These are phyloP conservation scores for Boletales sp. DNA, from an alignment of 768 basidiomycete genomes.

Conservation along the genomic window DNA sequence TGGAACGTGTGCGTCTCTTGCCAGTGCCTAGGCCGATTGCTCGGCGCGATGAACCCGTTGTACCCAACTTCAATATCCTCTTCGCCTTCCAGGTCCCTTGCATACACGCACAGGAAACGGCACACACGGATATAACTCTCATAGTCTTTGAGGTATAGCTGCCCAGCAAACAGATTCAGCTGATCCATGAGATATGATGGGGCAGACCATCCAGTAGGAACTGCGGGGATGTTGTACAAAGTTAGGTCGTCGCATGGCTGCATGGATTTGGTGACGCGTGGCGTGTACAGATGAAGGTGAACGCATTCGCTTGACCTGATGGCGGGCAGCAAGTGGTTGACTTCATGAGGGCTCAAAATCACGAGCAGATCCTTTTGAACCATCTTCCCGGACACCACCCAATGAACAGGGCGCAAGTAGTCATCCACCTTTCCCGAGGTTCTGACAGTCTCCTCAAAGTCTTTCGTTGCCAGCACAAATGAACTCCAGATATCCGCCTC, in stretches of 20 bases:
- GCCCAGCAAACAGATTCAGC: neutral
- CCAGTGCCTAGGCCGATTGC: neutral
- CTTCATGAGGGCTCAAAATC: conserved; percentile 38
- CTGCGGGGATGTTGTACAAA: neutral
- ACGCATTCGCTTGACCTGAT: conserved; percentile 26
- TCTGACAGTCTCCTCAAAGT: neutral
- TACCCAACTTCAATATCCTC: neutral
- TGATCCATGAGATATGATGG: neutral
- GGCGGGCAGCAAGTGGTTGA: conserved; percentile 33
- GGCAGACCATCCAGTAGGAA: neutral
- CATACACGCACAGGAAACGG: neutral
- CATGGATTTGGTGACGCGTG: neutral
- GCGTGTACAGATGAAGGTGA: conserved; percentile 5
- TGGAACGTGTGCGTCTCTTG: conserved; percentile 25
- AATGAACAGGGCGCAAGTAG: conserved; percentile 3
- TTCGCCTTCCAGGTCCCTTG: neutral
- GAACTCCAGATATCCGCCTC: conserved; percentile 4
- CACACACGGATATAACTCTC: neutral
- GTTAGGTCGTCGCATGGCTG: conserved; percentile 1
- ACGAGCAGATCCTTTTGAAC: conserved; percentile 20
- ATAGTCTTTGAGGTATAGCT: conserved; percentile 1
- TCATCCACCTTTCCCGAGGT: neutral
- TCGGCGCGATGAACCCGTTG: neutral
- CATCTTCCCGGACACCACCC: neutral
- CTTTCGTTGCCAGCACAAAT: neutral